Conservation (phyloP, 2,329 filamentous ascomycete genomes). For the Alternaria sp. region DNA sequence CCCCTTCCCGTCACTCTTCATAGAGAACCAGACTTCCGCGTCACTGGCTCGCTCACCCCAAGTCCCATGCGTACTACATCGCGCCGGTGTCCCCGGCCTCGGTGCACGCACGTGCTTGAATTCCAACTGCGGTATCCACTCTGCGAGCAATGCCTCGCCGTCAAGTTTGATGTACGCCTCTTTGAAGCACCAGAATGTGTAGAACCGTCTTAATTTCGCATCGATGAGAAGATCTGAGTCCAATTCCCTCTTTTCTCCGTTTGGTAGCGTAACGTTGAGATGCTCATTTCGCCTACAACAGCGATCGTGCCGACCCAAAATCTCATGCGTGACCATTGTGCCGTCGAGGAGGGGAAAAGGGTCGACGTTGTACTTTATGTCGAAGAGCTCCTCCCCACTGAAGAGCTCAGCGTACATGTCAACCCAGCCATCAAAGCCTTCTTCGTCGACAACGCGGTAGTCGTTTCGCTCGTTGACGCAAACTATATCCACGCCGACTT, state of each 20-base stretch:
- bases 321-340: conserved; percentile 46
- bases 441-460: conserved; percentile 64
- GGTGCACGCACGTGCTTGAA: conserved; percentile 67
- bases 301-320: conserved; percentile 53
- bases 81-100: conserved; percentile 48
- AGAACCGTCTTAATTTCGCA: conserved; percentile 72
- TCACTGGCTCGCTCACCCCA: conserved; percentile 57
- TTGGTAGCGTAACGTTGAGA: conserved; percentile 47
- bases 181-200: conserved; percentile 78
- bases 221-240: conserved; percentile 60
- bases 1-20: conserved; percentile 42
- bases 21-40: conserved; percentile 57
- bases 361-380: conserved; percentile 64
- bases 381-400: conserved; percentile 64
- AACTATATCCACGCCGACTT: conserved; percentile 78
- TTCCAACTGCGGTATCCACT: conserved; percentile 74
- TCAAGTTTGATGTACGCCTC: conserved; percentile 86
- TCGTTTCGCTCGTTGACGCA: conserved; percentile 72
- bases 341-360: conserved; percentile 55
- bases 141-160: conserved; percentile 75
- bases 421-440: conserved; percentile 71
- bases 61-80: conserved; percentile 52
- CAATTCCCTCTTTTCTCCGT: conserved; percentile 47
- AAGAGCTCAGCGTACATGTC: conserved; percentile 77
- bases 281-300: conserved; percentile 48